Percentiles rank a stretch among this genome's conserved stretches.
Conservation (phyloP, 2,329 filamentous ascomycete species). For the Plenodomus tracheiphilus region DNA sequence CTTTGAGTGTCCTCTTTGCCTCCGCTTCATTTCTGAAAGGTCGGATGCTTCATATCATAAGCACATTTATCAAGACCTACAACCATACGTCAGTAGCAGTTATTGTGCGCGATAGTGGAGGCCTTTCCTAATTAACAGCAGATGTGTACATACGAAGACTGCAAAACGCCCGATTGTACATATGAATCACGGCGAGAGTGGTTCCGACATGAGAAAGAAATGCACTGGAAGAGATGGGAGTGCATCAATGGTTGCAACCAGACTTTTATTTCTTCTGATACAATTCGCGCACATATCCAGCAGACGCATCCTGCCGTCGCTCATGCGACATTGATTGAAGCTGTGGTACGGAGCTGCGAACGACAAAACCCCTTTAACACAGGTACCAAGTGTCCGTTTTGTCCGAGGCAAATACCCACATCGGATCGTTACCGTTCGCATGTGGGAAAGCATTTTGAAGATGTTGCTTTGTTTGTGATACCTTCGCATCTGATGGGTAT, state of each 20-base stretch:
- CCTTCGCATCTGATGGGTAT: constrained; percentile 14
- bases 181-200: constrained; percentile 23
- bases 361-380: constrained; percentile 3
- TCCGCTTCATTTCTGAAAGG: constrained; percentile 16
- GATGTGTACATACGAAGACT: constrained; percentile 19
- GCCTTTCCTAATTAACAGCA: not conserved
- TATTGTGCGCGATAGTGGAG: not conserved
- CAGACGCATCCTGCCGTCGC: constrained; percentile 6
- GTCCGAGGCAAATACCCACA: constrained; percentile 6
- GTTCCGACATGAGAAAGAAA: constrained; percentile 22
- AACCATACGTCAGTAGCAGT: constrained; percentile 13
- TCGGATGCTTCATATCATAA: constrained; percentile 20
- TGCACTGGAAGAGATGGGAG: constrained; percentile 19
- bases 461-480: constrained; percentile 24
- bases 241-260: constrained; percentile 20
- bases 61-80: constrained; percentile 26
- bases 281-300: constrained; percentile 10
- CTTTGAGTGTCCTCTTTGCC: constrained; percentile 39
- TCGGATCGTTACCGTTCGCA: constrained; percentile 16
- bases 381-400: constrained; percentile 8
- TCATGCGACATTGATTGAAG: constrained; percentile 1
- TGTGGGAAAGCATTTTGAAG: constrained; percentile 24
- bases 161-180: constrained; percentile 13
- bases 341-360: constrained; percentile 14
- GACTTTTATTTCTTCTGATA: constrained; percentile 1